Percentiles rank a stretch among this genome's conserved stretches.
Evolutionary conservation across 768 basidiomycete species (phyloP).

Genomic region (Scleroderma citrinum): DNA sequence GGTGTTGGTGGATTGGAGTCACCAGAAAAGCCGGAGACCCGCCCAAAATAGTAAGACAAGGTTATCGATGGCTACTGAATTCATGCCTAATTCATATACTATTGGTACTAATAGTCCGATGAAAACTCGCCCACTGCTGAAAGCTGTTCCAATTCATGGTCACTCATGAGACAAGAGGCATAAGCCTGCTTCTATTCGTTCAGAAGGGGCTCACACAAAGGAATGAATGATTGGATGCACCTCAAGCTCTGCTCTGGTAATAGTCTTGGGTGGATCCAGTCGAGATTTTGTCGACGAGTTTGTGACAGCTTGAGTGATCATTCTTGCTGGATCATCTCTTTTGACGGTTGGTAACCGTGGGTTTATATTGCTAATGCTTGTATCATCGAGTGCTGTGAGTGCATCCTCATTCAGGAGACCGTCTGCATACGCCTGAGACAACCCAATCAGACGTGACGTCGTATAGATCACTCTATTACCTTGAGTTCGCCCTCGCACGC

Average conservation of each 20-base stretch:
- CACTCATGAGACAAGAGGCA: conserved; percentile 33
- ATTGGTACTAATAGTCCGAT: conserved; percentile 18
- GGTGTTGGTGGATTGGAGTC: too few species aligned
- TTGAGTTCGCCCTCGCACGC: conserved; percentile 9
- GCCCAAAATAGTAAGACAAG: too few species aligned
- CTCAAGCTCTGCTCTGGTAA: conserved; percentile 17
- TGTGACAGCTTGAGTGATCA: background rate
- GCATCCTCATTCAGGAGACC: conserved; percentile 33
- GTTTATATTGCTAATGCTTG: background rate
- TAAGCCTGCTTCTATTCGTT: conserved; percentile 18
- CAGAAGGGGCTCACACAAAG: background rate
- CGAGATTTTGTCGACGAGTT: background rate
- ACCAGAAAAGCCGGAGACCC: too few species aligned
- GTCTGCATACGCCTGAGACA: conserved; percentile 27
- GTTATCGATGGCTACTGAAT: too few species aligned
- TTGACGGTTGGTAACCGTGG: background rate
- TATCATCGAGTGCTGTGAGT: conserved; percentile 17
- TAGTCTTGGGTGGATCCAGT: background rate
- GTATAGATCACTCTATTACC: conserved; percentile 12
- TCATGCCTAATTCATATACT: too few species aligned
- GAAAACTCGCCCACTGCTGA: conserved; percentile 25
- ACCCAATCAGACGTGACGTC: conserved; percentile 3
- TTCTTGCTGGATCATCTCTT: background rate
- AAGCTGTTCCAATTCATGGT: conserved; percentile 29
- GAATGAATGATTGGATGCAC: conserved; percentile 7